A percentile compares a stretch with the other conserved stretches of the same genome.
Conservation (phyloP, 225 moss, liverwort and hornwort genomes). For the Physcomitrellopsis africana region DNA sequence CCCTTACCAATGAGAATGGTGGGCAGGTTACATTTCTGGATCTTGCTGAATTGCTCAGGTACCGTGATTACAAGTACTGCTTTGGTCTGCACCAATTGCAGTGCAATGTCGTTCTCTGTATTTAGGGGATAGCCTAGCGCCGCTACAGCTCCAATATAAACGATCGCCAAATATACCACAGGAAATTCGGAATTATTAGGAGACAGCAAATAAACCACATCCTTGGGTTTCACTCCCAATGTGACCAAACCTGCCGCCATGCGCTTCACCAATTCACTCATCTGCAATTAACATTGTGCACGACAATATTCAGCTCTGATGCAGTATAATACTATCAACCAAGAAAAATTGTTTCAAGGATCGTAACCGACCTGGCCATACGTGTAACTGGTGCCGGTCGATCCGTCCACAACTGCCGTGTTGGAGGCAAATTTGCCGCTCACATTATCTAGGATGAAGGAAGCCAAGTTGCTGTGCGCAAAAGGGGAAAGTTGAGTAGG, state of each 20-base stretch:
- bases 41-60: constrained; percentile 43
- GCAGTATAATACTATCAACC: too few relatives aligned
- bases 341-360: not conserved
- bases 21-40: constrained; percentile 30
- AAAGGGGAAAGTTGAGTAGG: constrained; percentile 7
- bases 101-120: constrained; percentile 36
- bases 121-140: constrained; percentile 43
- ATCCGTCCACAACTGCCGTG: constrained; percentile 46
- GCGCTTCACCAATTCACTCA: constrained; percentile 43
- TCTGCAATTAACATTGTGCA: constrained; percentile 19
- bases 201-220: constrained; percentile 53
- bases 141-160: constrained; percentile 44
- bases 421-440: constrained; percentile 29
- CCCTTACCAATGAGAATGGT: constrained; percentile 51
- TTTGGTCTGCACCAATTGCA: constrained; percentile 34
- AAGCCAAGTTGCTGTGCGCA: constrained; percentile 40
- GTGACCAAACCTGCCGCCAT: constrained; percentile 38
- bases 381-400: constrained; percentile 31
- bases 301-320: too few relatives aligned
- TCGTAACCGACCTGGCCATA: constrained; percentile 35
- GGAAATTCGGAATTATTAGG: constrained; percentile 47
- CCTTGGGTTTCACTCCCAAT: constrained; percentile 39
- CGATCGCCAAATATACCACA: constrained; percentile 49
- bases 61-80: constrained; percentile 44
- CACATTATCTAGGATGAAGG: constrained; percentile 42